Conservation (phyloP, 164 flowering plant species). For the Vitis labrusca region DNA sequence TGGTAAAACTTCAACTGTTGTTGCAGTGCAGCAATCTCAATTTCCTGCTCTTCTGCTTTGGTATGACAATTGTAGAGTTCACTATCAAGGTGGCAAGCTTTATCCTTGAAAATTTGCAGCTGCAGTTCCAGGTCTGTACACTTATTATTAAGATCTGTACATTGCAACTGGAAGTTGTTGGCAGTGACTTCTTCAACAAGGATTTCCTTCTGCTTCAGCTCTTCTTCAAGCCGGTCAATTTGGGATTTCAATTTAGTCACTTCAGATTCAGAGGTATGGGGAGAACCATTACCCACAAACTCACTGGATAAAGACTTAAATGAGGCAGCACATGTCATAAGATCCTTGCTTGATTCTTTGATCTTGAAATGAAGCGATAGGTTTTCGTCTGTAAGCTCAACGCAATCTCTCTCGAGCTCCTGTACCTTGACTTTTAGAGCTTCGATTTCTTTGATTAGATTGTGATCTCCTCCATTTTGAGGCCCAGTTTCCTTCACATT, state of each 20-base stretch:
- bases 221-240: constrained; percentile 25
- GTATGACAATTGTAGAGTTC: constrained; percentile 28
- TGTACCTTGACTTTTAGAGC: constrained; percentile 44
- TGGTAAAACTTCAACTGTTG: constrained; percentile 24
- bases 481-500: constrained; percentile 1
- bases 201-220: constrained; percentile 21
- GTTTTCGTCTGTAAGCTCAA: constrained; percentile 64
- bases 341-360: constrained; percentile 36
- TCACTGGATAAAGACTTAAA: constrained; percentile 15
- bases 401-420: constrained; percentile 67
- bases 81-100: constrained; percentile 33
- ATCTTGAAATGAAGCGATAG: constrained; percentile 50
- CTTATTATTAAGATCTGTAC: constrained; percentile 30
- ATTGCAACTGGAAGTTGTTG: constrained; percentile 14
- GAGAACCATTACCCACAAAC: neutral
- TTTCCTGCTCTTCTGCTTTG: constrained; percentile 23
- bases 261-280: constrained; percentile 23
- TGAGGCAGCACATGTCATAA: constrained; percentile 7
- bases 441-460: constrained; percentile 35
- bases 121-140: constrained; percentile 42
- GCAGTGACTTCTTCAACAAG: constrained; percentile 12
- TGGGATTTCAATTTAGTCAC: constrained; percentile 24
- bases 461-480: constrained; percentile 8
- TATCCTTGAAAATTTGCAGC: constrained; percentile 35
- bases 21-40: constrained; percentile 27